Evolutionary conservation across 176 grass and related monocot genomes (phyloP).

Genomic region (Guadua angustifolia): DNA sequence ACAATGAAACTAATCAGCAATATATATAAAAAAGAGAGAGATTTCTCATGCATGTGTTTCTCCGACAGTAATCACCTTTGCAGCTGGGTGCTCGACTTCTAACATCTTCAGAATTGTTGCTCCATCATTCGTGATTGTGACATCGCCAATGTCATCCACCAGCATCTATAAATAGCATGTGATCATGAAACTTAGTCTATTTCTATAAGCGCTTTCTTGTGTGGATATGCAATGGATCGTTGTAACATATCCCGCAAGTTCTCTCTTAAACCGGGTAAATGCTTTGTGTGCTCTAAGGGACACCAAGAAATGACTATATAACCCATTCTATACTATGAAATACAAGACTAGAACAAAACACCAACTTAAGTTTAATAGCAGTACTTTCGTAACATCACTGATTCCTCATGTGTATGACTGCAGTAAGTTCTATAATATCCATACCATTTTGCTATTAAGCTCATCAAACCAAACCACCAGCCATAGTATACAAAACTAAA

Average conservation of each 20-base stretch:
- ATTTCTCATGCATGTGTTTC: background rate
- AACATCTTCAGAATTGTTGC: slow-evolving; percentile 95
- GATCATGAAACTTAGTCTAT: slow-evolving; percentile 33
- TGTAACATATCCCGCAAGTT: background rate
- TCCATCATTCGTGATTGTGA: slow-evolving; percentile 95
- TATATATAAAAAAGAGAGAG: background rate
- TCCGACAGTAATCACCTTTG: slow-evolving; percentile 58
- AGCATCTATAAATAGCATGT: slow-evolving; percentile 61
- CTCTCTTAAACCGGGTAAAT: background rate
- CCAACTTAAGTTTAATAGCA: background rate
- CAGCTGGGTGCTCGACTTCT: slow-evolving; percentile 92
- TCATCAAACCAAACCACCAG: background rate
- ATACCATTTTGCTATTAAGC: background rate
- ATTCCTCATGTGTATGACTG: background rate
- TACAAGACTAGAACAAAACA: no score
- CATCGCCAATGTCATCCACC: slow-evolving; percentile 94
- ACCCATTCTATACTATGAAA: no score
- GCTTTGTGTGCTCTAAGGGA: no score
- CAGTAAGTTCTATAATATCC: background rate
- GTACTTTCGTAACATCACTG: background rate
- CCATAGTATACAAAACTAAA: background rate
- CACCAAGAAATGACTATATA: no score
- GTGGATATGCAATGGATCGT: background rate
- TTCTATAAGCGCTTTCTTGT: background rate
- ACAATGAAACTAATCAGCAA: background rate